Evolutionary conservation across 345 rosid species (phyloP).

Genomic region (Physaria fendleri): DNA sequence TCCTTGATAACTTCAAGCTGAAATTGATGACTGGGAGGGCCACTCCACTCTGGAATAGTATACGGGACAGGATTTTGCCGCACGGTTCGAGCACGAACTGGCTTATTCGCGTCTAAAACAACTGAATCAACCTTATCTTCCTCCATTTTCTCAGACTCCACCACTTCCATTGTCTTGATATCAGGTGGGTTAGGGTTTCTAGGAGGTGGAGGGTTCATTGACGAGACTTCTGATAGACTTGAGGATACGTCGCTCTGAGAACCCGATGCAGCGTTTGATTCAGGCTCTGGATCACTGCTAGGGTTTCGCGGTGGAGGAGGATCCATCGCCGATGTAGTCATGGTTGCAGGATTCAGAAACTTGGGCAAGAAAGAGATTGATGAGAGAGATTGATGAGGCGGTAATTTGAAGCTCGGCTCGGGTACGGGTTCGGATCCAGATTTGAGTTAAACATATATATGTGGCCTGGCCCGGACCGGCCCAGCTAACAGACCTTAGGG

Average conservation of each 20-base stretch:
- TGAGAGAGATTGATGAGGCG: neutral
- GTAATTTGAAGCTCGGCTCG: neutral
- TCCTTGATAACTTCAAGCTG: conserved; percentile 78
- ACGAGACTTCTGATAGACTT: neutral
- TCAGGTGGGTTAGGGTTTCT: conserved; percentile 25
- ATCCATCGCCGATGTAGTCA: conserved; percentile 40
- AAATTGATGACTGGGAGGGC: conserved; percentile 57
- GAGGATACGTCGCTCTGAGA: conserved; percentile 10
- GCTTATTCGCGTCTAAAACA: neutral
- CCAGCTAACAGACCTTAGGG: no score
- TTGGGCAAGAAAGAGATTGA: neutral
- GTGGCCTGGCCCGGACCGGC: no score
- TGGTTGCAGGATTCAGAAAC: conserved; percentile 14
- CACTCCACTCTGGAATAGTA: conserved; percentile 87
- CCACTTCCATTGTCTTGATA: conserved; percentile 1
- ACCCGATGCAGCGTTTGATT: neutral
- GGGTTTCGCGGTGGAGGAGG: conserved; percentile 54
- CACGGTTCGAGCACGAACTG: conserved; percentile 8
- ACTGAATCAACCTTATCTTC: conserved; percentile 3
- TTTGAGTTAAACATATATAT: no score
- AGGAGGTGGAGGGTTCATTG: conserved; percentile 43
- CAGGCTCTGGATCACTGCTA: conserved; percentile 9
- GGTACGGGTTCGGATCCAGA: neutral
- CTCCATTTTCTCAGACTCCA: neutral
- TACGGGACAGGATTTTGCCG: conserved; percentile 54